Conservation (phyloP, 2,329 filamentous ascomycete species). For the Aspergillus sp. region DNA sequence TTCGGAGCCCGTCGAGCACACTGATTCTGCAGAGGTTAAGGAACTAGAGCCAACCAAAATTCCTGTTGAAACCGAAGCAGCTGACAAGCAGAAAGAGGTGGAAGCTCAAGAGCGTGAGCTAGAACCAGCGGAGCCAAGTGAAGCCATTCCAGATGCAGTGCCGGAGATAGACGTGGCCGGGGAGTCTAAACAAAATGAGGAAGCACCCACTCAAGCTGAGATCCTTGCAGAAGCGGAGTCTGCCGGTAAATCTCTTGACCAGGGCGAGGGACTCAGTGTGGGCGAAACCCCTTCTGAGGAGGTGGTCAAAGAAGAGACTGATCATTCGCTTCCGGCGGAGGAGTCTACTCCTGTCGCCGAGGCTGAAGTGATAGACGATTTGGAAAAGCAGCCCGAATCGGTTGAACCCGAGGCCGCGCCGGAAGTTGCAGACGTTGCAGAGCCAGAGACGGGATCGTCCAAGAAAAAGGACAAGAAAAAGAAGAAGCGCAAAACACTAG, state of each 20-base stretch:
- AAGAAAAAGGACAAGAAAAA: slow-evolving; percentile 40
- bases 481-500: slow-evolving; percentile 27
- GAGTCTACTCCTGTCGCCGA: background rate
- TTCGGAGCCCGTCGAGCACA: slow-evolving; percentile 5
- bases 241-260: background rate
- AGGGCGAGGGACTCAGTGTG: background rate
- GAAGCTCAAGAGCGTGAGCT: too few species aligned
- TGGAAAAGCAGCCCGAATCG: background rate
- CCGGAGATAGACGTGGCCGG: background rate
- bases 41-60: background rate
- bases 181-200: background rate
- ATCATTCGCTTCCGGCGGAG: background rate
- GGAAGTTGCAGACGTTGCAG: slow-evolving; percentile 4
- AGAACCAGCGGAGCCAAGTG: too few species aligned
- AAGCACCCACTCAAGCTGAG: background rate
- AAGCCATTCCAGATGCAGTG: background rate
- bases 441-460: slow-evolving; percentile 12
- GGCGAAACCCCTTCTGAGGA: background rate
- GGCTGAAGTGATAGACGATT: background rate
- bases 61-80: background rate
- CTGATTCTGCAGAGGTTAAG: background rate
- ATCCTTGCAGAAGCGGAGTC: background rate
- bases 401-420: background rate
- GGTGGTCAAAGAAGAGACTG: background rate
- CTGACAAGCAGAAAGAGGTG: background rate